These are phyloP conservation scores for Amauroascus verrucosus DNA, from an alignment of 2,329 filamentous ascomycete genomes.

Conservation along the genomic window DNA sequence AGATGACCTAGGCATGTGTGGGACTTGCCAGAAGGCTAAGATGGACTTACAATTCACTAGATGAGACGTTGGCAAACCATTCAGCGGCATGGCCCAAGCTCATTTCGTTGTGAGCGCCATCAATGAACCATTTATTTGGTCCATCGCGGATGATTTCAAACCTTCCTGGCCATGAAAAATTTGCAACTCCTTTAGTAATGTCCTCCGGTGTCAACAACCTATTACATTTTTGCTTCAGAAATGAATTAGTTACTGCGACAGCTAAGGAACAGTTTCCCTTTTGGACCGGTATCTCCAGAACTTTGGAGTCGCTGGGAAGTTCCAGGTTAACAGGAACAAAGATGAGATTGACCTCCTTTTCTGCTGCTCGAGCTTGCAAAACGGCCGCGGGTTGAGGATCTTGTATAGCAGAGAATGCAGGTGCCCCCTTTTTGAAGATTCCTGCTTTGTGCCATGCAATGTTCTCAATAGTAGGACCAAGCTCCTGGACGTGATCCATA, in stretches of 20 bases:
- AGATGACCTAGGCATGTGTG: too few species aligned
- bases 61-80: conserved; percentile 29
- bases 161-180: conserved; percentile 25
- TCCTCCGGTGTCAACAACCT: conserved; percentile 4
- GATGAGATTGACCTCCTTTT: conserved; percentile 41
- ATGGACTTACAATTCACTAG: too few species aligned
- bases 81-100: conserved; percentile 27
- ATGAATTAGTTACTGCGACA: conserved; percentile 9
- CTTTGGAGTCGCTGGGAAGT: neutral
- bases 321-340: conserved; percentile 38
- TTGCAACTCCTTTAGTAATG: conserved; percentile 16
- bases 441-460: conserved; percentile 68
- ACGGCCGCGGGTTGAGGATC: conserved; percentile 39
- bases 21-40: too few species aligned
- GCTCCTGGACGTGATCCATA: conserved; percentile 54
- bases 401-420: conserved; percentile 50
- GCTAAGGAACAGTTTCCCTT: conserved; percentile 18
- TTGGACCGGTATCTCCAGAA: conserved; percentile 7
- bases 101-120: conserved; percentile 33
- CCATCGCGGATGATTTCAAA: conserved; percentile 21
- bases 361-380: conserved; percentile 41
- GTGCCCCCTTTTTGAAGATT: conserved; percentile 52
- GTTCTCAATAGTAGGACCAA: conserved; percentile 52
- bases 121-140: conserved; percentile 27
- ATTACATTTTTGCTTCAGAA: conserved; percentile 3